Evolutionary conservation across 192 early-diverging fungal genomes (phyloP), one percentile per base, ranked within the genome.

Genomic region (Coemansia sp.): DNA sequence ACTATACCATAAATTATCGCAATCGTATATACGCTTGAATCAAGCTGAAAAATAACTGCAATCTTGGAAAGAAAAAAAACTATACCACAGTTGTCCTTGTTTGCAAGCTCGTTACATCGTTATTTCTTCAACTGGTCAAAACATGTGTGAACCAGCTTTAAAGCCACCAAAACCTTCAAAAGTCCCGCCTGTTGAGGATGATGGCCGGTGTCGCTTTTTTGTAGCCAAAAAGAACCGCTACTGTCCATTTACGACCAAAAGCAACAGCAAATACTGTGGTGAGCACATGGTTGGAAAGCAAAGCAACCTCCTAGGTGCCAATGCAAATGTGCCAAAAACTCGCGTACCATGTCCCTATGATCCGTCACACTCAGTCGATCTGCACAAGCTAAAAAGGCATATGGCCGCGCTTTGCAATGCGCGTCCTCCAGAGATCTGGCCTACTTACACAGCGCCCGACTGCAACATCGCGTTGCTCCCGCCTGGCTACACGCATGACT

Each of bases 331-430:
- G 22, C 22, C 63, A 59, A 28, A 48, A 56, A 14, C 82, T 31
- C 84, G 91, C 20, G 82, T 93, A 12, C 89, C 88, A 14, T 93
- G 91, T 62, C 90, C 91, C 14, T 91, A 85, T 40, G 90, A 92
- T 65, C 80, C 82, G 25, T 83, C 77, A 34, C 91, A 93, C 85
- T 91, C 85, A 68, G 83, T 84, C 12, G 60, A 70, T 34, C 49
- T 68, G 16, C n/a, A 72, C 12, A 81, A 84, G 31, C 74, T 92
- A 8, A 86, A 84, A 60, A 56, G 64, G 6, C 91, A 92, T 68
- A 67, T 92, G 73, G 76, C 71, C 18, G 75, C 64, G 20, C 76
- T 76, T 14, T 92, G 91, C 67, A 91, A 91, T 67, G 69, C 86
- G 16, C 66, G 88, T 22, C 91, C 91, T 3, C 69, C 69, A 5